Evolutionary conservation across 768 basidiomycete species (phyloP), one percentile per base, ranked within the genome.

Genomic region (Lactarius evosmus): DNA sequence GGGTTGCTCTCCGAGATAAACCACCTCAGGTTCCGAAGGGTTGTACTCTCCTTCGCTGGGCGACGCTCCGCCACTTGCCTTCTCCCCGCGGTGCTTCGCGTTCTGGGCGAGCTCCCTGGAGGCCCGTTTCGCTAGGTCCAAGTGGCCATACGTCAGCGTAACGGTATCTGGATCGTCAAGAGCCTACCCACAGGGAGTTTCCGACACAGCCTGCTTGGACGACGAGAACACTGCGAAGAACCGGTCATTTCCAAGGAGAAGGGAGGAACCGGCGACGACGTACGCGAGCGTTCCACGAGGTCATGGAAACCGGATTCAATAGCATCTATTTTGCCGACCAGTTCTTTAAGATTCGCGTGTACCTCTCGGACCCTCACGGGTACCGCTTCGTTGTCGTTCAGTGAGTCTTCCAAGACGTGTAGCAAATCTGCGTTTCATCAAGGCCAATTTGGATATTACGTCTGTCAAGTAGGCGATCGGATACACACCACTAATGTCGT

Each of bases 241-340:
- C 63, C 36, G 22, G 22, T 56, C 58, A 49, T 60, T 44, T 56
- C 51, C 36, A 19, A 52, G 60, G 63, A 30, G n/a, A 19, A 50
- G 34, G 51, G 34, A 38, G 32, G 17, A 41, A 25, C 14, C 14
- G 32, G 5, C 29, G 32, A 22, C 7, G 30, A 64, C 90, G 65
- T 72, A 93, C 93, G 74, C 62, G 90, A 89, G 55, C 87, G 83
- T 72, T 93, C 90, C 9, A 89, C 88, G 69, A 94, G 87, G 67
- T 84, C 83, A 67, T 95, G 93, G 70, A 97, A 95, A 1, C 87
- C 87, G 0, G 83, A 73, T 72, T 91, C 88, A 19, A 95, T 77
- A 25, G 78, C 81, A 66, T 95, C 91, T 85, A 97, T 91, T 73
- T 85, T 87, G 38, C 72, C 75, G 40, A 93, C 77, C 7, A 91